Evolutionary conservation across 202 grass and related monocot genomes (phyloP).

Genomic region (Musa balbisiana): DNA sequence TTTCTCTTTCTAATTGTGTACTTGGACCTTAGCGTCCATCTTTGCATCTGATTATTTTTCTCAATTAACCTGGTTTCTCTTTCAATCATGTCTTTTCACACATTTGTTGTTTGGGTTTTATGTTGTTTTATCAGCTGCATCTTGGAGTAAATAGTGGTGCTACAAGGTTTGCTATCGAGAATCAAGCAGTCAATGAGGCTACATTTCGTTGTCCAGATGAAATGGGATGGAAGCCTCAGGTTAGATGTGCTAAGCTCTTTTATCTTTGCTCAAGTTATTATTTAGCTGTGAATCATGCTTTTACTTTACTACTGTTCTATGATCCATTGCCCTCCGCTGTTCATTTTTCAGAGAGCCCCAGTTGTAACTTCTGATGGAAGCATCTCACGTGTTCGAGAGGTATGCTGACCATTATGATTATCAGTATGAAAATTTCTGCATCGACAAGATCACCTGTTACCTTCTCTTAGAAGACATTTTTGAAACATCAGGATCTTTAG

Average conservation of each 20-base stretch:
- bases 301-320: not conserved
- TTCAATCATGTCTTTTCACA: constrained; percentile 13
- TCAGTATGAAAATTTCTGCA: not conserved
- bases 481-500: no score
- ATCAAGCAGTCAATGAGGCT: constrained; percentile 90
- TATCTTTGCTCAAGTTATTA: not conserved
- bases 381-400: constrained; percentile 64
- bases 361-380: constrained; percentile 79
- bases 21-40: not conserved
- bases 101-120: constrained; percentile 2
- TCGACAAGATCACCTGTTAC: not conserved
- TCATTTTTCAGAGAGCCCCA: constrained; percentile 52
- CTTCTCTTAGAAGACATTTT: not conserved
- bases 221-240: constrained; percentile 99
- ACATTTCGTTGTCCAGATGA: constrained; percentile 97
- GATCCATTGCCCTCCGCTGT: not conserved
- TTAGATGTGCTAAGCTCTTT: not conserved
- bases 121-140: constrained; percentile 52
- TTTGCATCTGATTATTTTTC: not conserved
- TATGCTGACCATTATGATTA: constrained; percentile 24
- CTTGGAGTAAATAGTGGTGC: constrained; percentile 91
- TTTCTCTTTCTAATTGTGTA: not conserved
- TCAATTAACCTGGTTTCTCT: not conserved
- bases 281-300: not conserved
- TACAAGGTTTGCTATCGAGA: constrained; percentile 82